These are phyloP conservation scores for Amesomyces nigricolor DNA, from an alignment of 2,329 filamentous ascomycete genomes.

Conservation along the genomic window DNA sequence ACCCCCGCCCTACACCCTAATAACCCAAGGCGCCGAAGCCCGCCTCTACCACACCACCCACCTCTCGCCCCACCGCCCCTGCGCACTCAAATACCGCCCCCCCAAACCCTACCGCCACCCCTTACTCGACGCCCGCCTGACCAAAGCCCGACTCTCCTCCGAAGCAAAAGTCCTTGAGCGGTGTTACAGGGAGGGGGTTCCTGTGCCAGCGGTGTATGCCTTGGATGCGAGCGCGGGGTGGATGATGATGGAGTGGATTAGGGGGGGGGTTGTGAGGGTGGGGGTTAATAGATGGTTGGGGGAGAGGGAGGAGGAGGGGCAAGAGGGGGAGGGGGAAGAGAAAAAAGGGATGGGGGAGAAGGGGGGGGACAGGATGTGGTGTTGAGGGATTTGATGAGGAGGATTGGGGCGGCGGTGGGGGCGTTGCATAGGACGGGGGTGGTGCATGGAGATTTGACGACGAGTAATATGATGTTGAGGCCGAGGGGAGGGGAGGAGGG, in stretches of 20 bases:
- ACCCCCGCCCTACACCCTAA: constrained; percentile 57
- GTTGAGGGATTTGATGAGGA: constrained; percentile 58
- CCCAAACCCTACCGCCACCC: constrained; percentile 90
- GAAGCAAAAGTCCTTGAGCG: constrained; percentile 82
- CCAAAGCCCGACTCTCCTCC: constrained; percentile 77
- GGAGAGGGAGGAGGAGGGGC: constrained; percentile 35
- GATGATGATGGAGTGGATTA: constrained; percentile 81
- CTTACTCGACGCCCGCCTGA: constrained; percentile 79
- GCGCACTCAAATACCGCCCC: constrained; percentile 86
- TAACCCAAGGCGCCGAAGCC: constrained; percentile 93
- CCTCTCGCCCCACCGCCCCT: constrained; percentile 60
- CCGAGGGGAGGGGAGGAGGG: constrained; percentile 30
- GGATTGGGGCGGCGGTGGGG: constrained; percentile 67
- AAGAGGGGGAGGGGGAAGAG: constrained; percentile 32
- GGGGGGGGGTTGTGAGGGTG: constrained; percentile 63
- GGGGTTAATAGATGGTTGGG: constrained; percentile 65
- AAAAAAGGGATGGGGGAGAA: constrained; percentile 27
- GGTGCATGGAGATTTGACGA: constrained; percentile 93
- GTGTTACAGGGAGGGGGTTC: constrained; percentile 71
- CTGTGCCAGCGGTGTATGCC: constrained; percentile 75
- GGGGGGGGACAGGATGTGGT: constrained; percentile 41
- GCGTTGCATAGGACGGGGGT: constrained; percentile 77
- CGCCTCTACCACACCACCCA: constrained; percentile 85
- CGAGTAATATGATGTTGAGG: constrained; percentile 88
- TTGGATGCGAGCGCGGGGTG: constrained; percentile 60